These are phyloP conservation scores for Botrytis hyacinthi DNA, from an alignment of 2,329 filamentous ascomycete genomes.

Conservation along the genomic window DNA sequence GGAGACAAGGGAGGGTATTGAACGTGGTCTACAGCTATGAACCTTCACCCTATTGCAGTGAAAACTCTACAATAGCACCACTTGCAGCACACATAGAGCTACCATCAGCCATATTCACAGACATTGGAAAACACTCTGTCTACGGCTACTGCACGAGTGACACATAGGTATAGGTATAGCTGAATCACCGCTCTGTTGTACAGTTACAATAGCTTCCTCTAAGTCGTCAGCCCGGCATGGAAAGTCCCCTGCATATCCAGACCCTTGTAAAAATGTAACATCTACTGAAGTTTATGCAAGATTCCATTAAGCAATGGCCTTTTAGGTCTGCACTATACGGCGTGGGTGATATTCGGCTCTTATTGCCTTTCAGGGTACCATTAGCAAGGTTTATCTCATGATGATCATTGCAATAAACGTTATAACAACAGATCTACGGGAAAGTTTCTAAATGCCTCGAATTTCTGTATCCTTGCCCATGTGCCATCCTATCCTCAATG, in stretches of 20 bases:
- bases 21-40: not conserved
- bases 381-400: not conserved
- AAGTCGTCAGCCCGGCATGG: not conserved
- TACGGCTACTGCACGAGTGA: slow-evolving; percentile 1
- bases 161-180: not conserved
- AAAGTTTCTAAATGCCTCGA: not conserved
- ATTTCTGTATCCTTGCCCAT: slow-evolving; percentile 6
- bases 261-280: not conserved
- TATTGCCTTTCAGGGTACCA: not conserved
- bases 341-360: not conserved
- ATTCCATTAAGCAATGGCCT: not conserved
- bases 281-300: not conserved
- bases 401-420: not conserved
- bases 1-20: not conserved
- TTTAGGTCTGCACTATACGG: not conserved
- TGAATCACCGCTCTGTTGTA: not conserved
- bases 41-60: not conserved
- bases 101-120: not conserved
- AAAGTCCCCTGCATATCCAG: not conserved
- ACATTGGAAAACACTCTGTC: not conserved
- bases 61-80: not conserved
- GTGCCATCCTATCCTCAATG: not conserved
- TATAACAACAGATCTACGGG: not conserved
- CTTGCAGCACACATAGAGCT: not conserved
- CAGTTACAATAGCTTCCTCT: not conserved